phyloP scores from a whole-genome alignment of 345 rosid species.

The Atalantia buxifolia region DNA sequence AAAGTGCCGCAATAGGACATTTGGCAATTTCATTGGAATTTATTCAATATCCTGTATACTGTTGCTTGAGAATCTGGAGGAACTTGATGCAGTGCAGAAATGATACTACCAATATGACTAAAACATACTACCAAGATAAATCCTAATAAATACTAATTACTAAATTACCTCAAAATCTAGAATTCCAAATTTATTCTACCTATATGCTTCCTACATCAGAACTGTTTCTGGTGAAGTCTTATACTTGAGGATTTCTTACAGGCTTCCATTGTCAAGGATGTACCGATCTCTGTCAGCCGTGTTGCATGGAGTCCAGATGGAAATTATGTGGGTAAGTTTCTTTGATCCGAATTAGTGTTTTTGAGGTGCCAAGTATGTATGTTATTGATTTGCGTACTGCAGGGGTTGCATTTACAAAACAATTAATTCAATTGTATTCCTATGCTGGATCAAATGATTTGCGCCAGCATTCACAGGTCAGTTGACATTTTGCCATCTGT shows the following conservation, averaged over 20 bases:
- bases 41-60: background rate
- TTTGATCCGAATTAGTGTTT: background rate
- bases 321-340: constrained; percentile 51
- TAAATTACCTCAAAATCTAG: too few relatives aligned
- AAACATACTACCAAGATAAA: too few relatives aligned
- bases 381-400: constrained; percentile 31
- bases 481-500: constrained; percentile 12
- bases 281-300: constrained; percentile 47
- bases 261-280: constrained; percentile 42
- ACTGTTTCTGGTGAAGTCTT: constrained; percentile 17
- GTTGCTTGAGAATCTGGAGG: constrained; percentile 4
- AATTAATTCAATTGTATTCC: constrained; percentile 64
- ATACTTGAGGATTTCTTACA: constrained; percentile 25
- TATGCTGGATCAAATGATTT: constrained; percentile 52
- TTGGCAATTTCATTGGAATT: background rate
- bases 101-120: too few relatives aligned
- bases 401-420: constrained; percentile 77
- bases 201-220: too few relatives aligned
- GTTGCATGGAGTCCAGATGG: constrained; percentile 78
- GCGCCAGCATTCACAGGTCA: constrained; percentile 59
- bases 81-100: too few relatives aligned
- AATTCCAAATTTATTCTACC: too few relatives aligned
- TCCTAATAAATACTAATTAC: too few relatives aligned
- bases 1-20: background rate
- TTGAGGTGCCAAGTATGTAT: constrained; percentile 13